Base-by-base conservation (phyloP, 805 yeast genomes). In the Aciculoconidium aculeatum region DNA sequence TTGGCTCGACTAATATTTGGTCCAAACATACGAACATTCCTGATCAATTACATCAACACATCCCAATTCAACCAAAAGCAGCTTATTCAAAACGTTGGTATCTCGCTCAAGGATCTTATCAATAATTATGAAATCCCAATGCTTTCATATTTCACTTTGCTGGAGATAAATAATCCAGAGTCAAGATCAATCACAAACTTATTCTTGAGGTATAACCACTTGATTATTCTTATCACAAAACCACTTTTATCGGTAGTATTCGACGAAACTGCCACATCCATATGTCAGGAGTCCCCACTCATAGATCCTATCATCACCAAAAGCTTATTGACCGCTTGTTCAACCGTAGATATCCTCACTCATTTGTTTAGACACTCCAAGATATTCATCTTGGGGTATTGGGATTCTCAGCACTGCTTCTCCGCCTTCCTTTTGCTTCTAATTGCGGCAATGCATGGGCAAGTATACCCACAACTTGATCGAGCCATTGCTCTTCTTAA, bases 401-500 rank as follows among this genome's bases (percentile, higher is more conserved):
- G 65, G 63, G 69, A 63, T 33, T 42, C 58, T 25, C 64, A 58
- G 35, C 61, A 62, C 41, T 38, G 61, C 21, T 62, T 49, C 32
- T 43, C 54, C 4, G 58, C 67, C 1, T 34, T 59, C 14, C 37
- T 59, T 12, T 34, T 53, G 13, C 31, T 58, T 19, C 40, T 58
- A 8, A 44, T 59, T 35, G 48, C 57, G 1, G 38, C 47, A 12
- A 34, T 51, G n/a, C 39, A 39, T 15, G 46, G 49, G 6, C 21
- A 18, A 18, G 30, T 32, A 14, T 44, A 39, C 26, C 25, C 31
- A 16, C 48, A 44, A n/a, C 22, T 52, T 7, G 31, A 41, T 28
- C 45, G 40, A 27, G 62, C 53, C 3, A 41, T 55, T 9, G 61
- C 61, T 1, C 39, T 62, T 17, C 41, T 63, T 12, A 49, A 47